Evolutionary conservation across 352 stramenopile genomes (phyloP).

Genomic region (Bremia lactucae): DNA sequence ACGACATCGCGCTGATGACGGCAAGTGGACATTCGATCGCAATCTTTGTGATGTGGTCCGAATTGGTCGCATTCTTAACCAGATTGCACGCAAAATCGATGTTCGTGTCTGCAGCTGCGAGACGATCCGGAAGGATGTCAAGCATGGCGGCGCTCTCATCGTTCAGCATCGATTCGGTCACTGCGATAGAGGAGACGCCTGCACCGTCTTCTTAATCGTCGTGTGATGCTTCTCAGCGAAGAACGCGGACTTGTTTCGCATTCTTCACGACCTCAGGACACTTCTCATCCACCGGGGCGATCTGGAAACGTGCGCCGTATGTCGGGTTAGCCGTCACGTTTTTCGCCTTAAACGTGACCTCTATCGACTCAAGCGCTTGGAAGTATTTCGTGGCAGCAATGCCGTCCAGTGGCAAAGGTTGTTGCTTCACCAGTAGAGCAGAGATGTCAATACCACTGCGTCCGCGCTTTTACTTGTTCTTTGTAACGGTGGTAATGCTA

Average conservation of each 20-base stretch:
- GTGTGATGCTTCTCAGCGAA: not conserved
- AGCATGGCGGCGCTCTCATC: not conserved
- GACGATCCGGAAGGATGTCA: not conserved
- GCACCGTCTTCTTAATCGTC: not conserved
- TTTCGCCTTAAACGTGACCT: not conserved
- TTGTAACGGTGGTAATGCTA: not conserved
- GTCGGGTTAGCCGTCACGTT: not conserved
- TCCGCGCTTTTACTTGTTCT: not conserved
- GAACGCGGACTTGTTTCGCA: not conserved
- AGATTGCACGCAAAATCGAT: not conserved
- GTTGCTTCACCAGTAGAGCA: not conserved
- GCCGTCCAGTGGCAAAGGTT: not conserved
- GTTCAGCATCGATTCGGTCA: not conserved
- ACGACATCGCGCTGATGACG: not conserved
- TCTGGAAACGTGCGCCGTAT: not conserved
- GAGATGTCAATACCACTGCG: not conserved
- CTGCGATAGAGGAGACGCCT: not conserved
- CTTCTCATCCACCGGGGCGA: not conserved
- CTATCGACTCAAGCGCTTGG: not conserved
- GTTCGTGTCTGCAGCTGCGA: not conserved
- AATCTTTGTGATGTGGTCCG: not conserved
- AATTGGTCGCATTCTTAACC: not conserved
- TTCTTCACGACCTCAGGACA: not conserved
- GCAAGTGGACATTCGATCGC: not conserved
- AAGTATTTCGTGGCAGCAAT: not conserved